Evolutionary conservation across 352 stramenopile genomes (phyloP), one percentile per base, ranked within the genome.

Genomic region (Peronosclerospora sorghi): DNA sequence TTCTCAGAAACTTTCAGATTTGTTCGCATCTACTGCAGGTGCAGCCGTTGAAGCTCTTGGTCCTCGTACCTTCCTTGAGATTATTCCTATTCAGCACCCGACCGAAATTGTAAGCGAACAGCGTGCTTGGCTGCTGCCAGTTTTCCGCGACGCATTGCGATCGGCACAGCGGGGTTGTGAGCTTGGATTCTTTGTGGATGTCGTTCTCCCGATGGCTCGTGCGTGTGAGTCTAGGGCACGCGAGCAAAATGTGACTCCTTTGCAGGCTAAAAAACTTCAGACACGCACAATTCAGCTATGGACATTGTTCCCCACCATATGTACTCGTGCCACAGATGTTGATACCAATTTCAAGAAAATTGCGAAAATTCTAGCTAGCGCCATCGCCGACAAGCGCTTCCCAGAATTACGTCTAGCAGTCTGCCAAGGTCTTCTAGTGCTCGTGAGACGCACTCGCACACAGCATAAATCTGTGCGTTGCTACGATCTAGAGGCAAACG

Each of bases 381-480:
- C 81, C 27, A 89, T 93, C 76, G 70, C 69, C 21, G 81, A 93
- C 59, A 74, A 90, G 61, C 77, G 81, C 20, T 91, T 86, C 54
- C 81, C 81, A 1, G 75, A 89, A 48, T 58, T 93, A 38, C 81
- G 78, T 13, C 66, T 88, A 27, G 63, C 74, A 20, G 76, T 93
- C n/a, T 93, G 81, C 51, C 78, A 89, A 49, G 81, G 81, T 53
- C 73, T 93, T 8, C 74, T 88, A 44, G 70, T 64, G 4, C 64
- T 93, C 6, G 71, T 93, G 21, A 91, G 88, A 56, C 65, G 62
- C 21, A 85, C 72, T 8, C 73, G 74, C 17, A 68, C 62, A 12
- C 43, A 78, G 8, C 49, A 64, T 8, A 65, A 60, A 38, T 59
- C 55, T 14, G 50, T 67, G 39, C 58, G 54, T 18, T 49, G 62